phyloP scores from a whole-genome alignment of 305 asterid genomes.

The Rubia peregrina region DNA sequence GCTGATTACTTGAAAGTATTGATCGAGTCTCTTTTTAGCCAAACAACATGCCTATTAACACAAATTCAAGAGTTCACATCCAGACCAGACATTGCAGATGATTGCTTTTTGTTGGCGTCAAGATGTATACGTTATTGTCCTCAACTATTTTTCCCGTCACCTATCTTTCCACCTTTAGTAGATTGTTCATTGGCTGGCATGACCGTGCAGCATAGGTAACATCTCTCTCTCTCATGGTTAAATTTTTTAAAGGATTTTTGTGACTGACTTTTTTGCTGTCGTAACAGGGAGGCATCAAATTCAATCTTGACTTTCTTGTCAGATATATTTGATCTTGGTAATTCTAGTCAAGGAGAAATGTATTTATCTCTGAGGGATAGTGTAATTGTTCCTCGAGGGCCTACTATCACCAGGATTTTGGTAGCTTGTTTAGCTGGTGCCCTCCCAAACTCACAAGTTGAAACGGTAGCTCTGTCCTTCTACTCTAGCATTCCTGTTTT shows the following conservation, averaged over 20 bases:
- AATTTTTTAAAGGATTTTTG: neutral
- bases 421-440: slow-evolving; percentile 90
- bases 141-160: slow-evolving; percentile 74
- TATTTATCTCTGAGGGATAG: slow-evolving; percentile 66
- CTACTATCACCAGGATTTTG: slow-evolving; percentile 65
- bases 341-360: slow-evolving; percentile 58
- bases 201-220: slow-evolving; percentile 94
- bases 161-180: slow-evolving; percentile 74
- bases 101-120: slow-evolving; percentile 93
- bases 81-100: slow-evolving; percentile 95
- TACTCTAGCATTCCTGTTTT: neutral
- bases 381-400: slow-evolving; percentile 76
- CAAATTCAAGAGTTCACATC: slow-evolving; percentile 81
- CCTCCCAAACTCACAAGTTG: slow-evolving; percentile 86
- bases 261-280: slow-evolving; percentile 15
- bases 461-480: slow-evolving; percentile 44
- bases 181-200: slow-evolving; percentile 86
- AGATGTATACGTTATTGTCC: slow-evolving; percentile 98
- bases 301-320: slow-evolving; percentile 79
- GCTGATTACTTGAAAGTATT: slow-evolving; percentile 68
- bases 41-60: slow-evolving; percentile 69
- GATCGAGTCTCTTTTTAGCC: slow-evolving; percentile 92
- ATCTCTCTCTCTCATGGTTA: slow-evolving; percentile 25
- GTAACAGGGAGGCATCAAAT: slow-evolving; percentile 94
- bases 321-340: slow-evolving; percentile 74